Base-by-base conservation (phyloP, 106 monocot genomes). In the Triglochin maritima region DNA sequence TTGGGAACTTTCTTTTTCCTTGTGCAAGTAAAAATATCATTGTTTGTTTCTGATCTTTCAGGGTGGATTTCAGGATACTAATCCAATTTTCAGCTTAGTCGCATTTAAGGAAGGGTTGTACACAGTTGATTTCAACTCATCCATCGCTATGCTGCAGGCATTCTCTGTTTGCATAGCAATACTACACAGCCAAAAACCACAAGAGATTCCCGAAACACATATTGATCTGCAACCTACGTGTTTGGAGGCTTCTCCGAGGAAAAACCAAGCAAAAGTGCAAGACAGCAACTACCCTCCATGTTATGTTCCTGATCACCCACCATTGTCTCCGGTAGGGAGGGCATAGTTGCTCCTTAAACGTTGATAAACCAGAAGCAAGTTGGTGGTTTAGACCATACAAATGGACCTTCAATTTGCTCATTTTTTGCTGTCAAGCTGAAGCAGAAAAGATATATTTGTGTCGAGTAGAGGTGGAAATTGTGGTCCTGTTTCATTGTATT, bases 141-240 rank as follows among this genome's bases (percentile, higher is more conserved):
- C 89, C 51, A 73, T 99, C 55, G 63, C 69, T 51, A 67, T 80
- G n/a, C 67, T 86, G 47, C 98, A 99, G 61, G 88, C 89, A 54
- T 92, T 99, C 78, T 85, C 82, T 9, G 75, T 92, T 14, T 86
- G 81, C 47, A 74, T 98, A 52, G 71, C 91, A 6, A 64, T 76
- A 51, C 71, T 98, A 15, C 96, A 98, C 15, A 65, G 76, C 49
- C 71, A 44, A 68, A 76, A 67, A 12, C 70, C 58, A 52, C 55
- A 16, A 16, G 44, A 43, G 47, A 68, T 58, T 52, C 41, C 50
- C n/a, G 56, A 44, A 46, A 9, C 49, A 7, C 69, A 54, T 6
- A 53, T 9, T 10, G 9, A 16, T 0, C 11, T 8, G 17, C 71
- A 60, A 10, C 13, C 9, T 59, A 10, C 44, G 7, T 70, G 50